A percentile compares a stretch with the other conserved stretches of the same genome.
Conservation (phyloP, 2,329 filamentous ascomycete genomes). For the Scedosporium aurantiacum region DNA sequence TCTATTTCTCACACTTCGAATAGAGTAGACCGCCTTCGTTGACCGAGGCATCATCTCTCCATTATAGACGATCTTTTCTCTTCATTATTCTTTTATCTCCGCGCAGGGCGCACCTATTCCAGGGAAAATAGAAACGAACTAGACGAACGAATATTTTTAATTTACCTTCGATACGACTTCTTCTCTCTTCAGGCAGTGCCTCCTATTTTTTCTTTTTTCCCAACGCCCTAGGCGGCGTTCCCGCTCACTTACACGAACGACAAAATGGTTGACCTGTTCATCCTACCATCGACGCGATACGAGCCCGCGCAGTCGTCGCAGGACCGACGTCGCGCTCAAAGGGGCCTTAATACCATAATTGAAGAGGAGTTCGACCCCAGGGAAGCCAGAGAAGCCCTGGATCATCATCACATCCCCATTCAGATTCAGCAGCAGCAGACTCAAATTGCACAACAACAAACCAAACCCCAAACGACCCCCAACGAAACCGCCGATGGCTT, state of each 20-base stretch:
- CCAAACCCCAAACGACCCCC: neutral
- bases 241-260: neutral
- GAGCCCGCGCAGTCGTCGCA: constrained; percentile 40
- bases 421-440: neutral
- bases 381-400: neutral
- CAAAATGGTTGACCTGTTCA: constrained; percentile 36
- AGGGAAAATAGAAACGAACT: neutral
- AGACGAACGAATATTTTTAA: constrained; percentile 16
- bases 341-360: constrained; percentile 55
- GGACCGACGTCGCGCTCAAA: constrained; percentile 37
- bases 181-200: neutral
- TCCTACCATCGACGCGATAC: constrained; percentile 19
- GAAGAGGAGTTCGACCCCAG: constrained; percentile 32
- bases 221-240: neutral
- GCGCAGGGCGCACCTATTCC: constrained; percentile 6
- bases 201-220: neutral
- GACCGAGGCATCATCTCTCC: constrained; percentile 15
- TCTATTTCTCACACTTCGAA: neutral
- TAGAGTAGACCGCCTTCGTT: neutral
- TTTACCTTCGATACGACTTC: constrained; percentile 19
- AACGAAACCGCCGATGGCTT: neutral
- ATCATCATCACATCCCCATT: neutral
- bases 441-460: constrained; percentile 4
- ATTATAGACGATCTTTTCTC: constrained; percentile 15
- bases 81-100: constrained; percentile 15